Base-by-base conservation (phyloP, 306 rosid genomes). In the Morella rubra region DNA sequence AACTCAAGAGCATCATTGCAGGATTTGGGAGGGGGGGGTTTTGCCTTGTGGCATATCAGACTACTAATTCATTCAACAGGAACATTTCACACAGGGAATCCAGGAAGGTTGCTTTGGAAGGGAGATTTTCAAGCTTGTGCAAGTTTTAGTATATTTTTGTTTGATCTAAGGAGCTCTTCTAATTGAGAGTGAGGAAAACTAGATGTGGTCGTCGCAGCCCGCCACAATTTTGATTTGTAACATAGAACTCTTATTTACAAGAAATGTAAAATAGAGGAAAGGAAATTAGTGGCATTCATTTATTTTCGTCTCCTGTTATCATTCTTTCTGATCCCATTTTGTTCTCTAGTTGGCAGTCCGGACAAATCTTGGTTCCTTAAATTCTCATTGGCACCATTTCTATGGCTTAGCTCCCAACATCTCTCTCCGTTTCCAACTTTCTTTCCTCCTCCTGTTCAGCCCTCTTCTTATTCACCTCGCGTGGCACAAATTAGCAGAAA, bases 151-250 rank as follows among this genome's bases (percentile, higher is more conserved):
- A 79, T 69, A 81, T 81, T 86, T n/a, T n/a, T n/a, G n/a, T n/a
- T n/a, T n/a, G n/a, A n/a, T n/a, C n/a, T n/a, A n/a, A n/a, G n/a
- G n/a, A 85, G 85, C 86, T 81, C 86, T 84, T 83, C 89, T 87
- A 86, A 84, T 89, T 85, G 86, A 82, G 89, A 81, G 84, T 61
- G 82, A 86, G 88, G 83, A 86, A 81, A 84, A 84, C 84, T 70
- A 84, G 86, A 90, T 82, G 92, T 88, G 97, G 91, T 89, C 47
- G 85, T 86, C 81, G 83, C 91, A 82, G 80, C 79, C 91, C 89
- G 81, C 90, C 86, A 83, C 91, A 92, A 87, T 96, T 95, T 95
- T 95, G 97, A 88, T 92, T 87, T 95, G 99, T 91, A 87, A 88
- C 96, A 92, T 89, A 89, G 84, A 82, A 87, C 88, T 83, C 76